A percentile compares a stretch with the other conserved stretches of the same genome.
phyloP scores from a whole-genome alignment of 257 asterid genomes.

The Nicotiana benthamiana region DNA sequence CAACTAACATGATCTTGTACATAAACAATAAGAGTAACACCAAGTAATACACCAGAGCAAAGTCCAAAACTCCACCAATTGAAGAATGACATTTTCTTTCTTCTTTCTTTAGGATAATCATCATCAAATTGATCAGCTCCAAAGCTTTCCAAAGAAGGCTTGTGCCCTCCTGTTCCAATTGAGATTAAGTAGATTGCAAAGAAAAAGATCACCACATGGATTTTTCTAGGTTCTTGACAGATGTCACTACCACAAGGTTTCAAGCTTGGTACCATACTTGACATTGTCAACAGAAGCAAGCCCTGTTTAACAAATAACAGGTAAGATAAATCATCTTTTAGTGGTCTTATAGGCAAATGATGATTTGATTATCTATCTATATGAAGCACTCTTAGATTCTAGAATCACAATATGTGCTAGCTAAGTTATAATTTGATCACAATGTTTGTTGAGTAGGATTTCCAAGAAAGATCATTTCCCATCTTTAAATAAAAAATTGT shows the following conservation, averaged over 20 bases:
- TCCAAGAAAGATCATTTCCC: not conserved
- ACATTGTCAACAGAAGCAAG: constrained; percentile 29
- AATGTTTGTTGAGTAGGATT: not conserved
- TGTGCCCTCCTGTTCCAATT: constrained; percentile 77
- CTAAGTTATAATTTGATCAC: not conserved
- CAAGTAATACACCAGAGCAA: constrained; percentile 49
- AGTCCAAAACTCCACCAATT: constrained; percentile 84
- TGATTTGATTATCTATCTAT: not conserved
- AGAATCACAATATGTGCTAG: not conserved
- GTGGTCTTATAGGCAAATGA: not conserved
- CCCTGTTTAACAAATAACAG: constrained; percentile 26
- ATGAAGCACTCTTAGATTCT: not conserved
- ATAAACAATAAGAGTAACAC: constrained; percentile 55
- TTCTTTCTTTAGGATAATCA: constrained; percentile 31
- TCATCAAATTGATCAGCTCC: constrained; percentile 80
- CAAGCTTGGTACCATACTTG: not conserved
- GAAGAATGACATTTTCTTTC: constrained; percentile 59
- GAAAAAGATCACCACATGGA: constrained; percentile 44
- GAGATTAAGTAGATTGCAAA: constrained; percentile 45
- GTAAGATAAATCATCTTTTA: not conserved
- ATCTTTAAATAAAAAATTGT: not conserved
- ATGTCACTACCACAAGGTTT: constrained; percentile 28
- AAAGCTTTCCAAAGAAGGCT: constrained; percentile 66
- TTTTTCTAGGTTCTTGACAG: not conserved
- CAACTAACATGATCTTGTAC: constrained; percentile 60